Evolutionary conservation across 352 stramenopile species (phyloP).

Genomic region (Phytophthora sansomeana): DNA sequence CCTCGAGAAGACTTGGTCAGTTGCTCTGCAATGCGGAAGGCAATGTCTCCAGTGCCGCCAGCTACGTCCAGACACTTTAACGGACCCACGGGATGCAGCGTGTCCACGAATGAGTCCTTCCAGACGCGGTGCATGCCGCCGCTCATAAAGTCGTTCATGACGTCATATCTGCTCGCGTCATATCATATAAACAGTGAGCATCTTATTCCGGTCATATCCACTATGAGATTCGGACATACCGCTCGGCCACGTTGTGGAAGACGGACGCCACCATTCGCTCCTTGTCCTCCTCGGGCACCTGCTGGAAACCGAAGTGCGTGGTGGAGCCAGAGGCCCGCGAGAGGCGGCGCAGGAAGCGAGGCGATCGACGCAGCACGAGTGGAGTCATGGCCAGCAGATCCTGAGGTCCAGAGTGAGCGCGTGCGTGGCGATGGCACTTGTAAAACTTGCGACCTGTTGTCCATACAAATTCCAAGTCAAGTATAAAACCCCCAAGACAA

Average conservation of each 20-base stretch:
- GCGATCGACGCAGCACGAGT: conserved; percentile 24
- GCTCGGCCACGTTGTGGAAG: conserved; percentile 98
- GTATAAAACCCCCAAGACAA: too few species aligned
- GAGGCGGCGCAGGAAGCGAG: conserved; percentile 26
- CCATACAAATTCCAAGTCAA: too few species aligned
- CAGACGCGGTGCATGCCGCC: conserved; percentile 95
- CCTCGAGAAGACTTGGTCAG: conserved; percentile 46
- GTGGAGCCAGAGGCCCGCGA: conserved; percentile 39
- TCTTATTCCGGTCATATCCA: neutral
- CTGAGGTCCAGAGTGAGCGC: conserved; percentile 13
- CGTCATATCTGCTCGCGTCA: conserved; percentile 80
- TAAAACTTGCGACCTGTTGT: too few species aligned
- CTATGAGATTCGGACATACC: conserved; percentile 58
- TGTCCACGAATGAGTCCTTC: conserved; percentile 97
- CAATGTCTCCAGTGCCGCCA: conserved; percentile 98
- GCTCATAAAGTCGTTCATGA: conserved; percentile 99
- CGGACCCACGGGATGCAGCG: conserved; percentile 76
- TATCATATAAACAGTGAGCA: conserved; percentile 9
- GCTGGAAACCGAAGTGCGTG: conserved; percentile 91
- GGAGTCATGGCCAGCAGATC: conserved; percentile 24
- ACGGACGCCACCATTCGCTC: conserved; percentile 96
- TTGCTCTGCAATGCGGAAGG: conserved; percentile 95
- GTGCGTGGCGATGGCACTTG: conserved; percentile 4
- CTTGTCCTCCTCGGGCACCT: conserved; percentile 94
- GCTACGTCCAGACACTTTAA: conserved; percentile 96